These are phyloP conservation scores for Epichloe amarillans DNA, from an alignment of 2,329 filamentous ascomycete genomes.

Conservation along the genomic window DNA sequence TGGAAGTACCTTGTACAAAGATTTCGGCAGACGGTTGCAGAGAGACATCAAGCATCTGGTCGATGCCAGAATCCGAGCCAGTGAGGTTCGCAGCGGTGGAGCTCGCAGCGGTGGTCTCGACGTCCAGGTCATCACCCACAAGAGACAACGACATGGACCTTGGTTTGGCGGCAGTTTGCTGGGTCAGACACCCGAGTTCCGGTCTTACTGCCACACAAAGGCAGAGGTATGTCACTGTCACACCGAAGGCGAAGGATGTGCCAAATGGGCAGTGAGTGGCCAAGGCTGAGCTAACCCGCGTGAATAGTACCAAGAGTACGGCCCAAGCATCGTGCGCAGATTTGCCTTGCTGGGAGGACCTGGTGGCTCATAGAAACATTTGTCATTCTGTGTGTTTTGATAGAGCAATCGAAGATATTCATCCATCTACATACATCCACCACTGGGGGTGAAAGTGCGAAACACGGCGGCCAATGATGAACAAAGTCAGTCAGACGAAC, in stretches of 20 bases:
- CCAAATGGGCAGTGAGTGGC: background rate
- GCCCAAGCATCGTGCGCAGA: slow-evolving; percentile 85
- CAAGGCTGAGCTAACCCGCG: slow-evolving; percentile 9
- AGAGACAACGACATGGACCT: slow-evolving; percentile 89
- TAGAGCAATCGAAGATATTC: slow-evolving; percentile 2
- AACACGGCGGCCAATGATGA: too few species aligned
- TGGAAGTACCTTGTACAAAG: slow-evolving; percentile 94
- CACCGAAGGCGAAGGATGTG: background rate
- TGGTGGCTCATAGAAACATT: slow-evolving; percentile 50
- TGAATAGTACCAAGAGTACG: slow-evolving; percentile 82
- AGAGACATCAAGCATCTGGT: slow-evolving; percentile 94
- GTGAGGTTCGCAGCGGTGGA: slow-evolving; percentile 81
- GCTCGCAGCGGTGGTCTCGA: slow-evolving; percentile 89
- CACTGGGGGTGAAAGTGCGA: too few species aligned
- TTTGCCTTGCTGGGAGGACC: slow-evolving; percentile 90
- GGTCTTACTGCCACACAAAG: slow-evolving; percentile 96
- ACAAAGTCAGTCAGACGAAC: too few species aligned
- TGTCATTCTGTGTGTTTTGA: background rate
- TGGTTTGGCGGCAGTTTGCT: slow-evolving; percentile 97
- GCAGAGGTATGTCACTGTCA: slow-evolving; percentile 41
- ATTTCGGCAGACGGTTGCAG: slow-evolving; percentile 91
- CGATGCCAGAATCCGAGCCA: slow-evolving; percentile 82
- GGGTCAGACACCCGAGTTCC: slow-evolving; percentile 95
- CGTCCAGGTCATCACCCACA: slow-evolving; percentile 94
- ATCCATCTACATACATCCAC: too few species aligned